Conservation (phyloP, 148 eudicot genomes). For the Chenopodium quinoa region DNA sequence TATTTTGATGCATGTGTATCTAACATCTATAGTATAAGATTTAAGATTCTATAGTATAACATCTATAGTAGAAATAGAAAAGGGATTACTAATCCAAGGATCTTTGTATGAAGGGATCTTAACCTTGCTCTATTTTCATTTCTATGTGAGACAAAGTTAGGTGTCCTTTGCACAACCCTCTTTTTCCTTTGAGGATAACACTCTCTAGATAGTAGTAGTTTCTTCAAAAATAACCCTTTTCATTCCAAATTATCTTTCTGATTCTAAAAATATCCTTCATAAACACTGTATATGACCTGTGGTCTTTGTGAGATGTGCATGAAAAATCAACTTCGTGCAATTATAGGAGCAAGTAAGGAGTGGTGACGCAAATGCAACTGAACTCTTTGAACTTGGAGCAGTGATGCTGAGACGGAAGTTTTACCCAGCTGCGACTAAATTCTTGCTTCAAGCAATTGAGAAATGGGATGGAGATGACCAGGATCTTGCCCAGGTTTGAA, state of each 20-base stretch:
- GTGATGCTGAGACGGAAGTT: slow-evolving; percentile 90
- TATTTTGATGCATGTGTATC: neutral
- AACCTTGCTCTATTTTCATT: too few species aligned
- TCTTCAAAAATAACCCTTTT: too few species aligned
- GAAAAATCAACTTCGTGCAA: slow-evolving; percentile 2
- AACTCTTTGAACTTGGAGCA: slow-evolving; percentile 89
- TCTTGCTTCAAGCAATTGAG: slow-evolving; percentile 77
- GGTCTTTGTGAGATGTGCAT: neutral
- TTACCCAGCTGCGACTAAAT: slow-evolving; percentile 86
- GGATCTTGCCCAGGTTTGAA: slow-evolving; percentile 86
- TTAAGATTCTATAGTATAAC: too few species aligned
- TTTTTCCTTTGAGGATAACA: neutral
- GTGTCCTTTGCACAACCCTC: neutral
- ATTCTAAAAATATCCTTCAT: neutral
- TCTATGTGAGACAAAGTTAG: too few species aligned
- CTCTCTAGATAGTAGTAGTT: too few species aligned
- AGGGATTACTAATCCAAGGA: too few species aligned
- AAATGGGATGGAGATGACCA: slow-evolving; percentile 98
- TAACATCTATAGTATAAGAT: neutral
- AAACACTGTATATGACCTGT: neutral
- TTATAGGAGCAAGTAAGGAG: slow-evolving; percentile 94
- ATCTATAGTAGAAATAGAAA: too few species aligned
- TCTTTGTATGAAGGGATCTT: neutral
- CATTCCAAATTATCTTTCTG: neutral
- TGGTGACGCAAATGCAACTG: slow-evolving; percentile 92